phyloP scores from a whole-genome alignment of 352 stramenopile genomes.

The Chrysophaeum taylorii region DNA sequence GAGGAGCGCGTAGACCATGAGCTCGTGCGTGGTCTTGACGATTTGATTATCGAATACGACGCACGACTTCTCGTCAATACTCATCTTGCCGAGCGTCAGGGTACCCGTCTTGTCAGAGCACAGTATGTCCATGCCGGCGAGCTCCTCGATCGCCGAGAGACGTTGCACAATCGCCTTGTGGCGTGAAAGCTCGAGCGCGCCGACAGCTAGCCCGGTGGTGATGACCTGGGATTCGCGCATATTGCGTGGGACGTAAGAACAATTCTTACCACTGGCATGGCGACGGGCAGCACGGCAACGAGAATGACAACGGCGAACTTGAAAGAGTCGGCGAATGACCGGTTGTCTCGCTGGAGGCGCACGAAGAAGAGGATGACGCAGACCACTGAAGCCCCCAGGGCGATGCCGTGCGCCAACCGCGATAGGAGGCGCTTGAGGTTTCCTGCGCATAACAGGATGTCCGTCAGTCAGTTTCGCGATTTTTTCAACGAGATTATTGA shows the following conservation, averaged over 20 bases:
- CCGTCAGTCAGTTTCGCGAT: conserved; percentile 66
- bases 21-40: conserved; percentile 62
- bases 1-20: conserved; percentile 75
- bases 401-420: conserved; percentile 56
- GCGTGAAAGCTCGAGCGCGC: conserved; percentile 66
- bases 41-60: conserved; percentile 71
- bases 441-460: conserved; percentile 69
- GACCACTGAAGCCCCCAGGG: conserved; percentile 70
- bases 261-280: conserved; percentile 79
- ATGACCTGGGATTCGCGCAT: too few species aligned
- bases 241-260: too few species aligned
- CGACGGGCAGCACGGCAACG: conserved; percentile 78
- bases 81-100: conserved; percentile 82
- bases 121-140: conserved; percentile 80
- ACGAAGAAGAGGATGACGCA: too few species aligned
- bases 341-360: too few species aligned
- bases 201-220: conserved; percentile 79
- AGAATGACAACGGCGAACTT: too few species aligned
- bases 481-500: conserved; percentile 76
- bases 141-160: conserved; percentile 75
- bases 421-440: conserved; percentile 69
- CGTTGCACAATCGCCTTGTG: conserved; percentile 82
- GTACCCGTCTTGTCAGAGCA: conserved; percentile 92
- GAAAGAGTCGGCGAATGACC: too few species aligned
- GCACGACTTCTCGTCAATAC: conserved; percentile 74